Conservation (phyloP, 441 rosid genomes). For the Erodium texanum region DNA sequence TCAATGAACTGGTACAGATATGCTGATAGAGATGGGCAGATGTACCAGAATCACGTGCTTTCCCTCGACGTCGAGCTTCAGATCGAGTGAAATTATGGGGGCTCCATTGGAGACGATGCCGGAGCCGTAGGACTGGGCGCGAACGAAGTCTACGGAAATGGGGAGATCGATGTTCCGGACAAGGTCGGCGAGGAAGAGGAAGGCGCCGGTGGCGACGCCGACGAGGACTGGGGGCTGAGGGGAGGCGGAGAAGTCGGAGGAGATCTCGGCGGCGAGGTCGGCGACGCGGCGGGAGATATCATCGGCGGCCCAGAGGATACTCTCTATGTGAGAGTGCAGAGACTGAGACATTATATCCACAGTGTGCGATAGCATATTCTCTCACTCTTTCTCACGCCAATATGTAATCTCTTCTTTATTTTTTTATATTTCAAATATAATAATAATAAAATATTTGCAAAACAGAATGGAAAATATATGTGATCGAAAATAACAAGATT, state of each 20-base stretch:
- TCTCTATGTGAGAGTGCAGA: conserved; percentile 48
- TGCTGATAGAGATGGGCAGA: neutral
- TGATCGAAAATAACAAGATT: too few species aligned
- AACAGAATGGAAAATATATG: too few species aligned
- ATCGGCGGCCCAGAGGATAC: conserved; percentile 40
- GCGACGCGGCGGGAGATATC: conserved; percentile 52
- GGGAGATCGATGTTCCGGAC: conserved; percentile 55
- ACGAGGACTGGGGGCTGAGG: conserved; percentile 43
- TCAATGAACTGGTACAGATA: too few species aligned
- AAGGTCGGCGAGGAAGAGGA: conserved; percentile 75
- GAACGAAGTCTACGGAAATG: conserved; percentile 50
- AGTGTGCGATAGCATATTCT: too few species aligned
- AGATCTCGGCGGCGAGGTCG: conserved; percentile 50
- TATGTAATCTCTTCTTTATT: too few species aligned
- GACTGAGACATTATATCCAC: neutral
- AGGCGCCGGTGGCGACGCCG: conserved; percentile 81
- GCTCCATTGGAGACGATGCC: conserved; percentile 43
- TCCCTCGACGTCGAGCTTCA: conserved; percentile 51
- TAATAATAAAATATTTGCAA: too few species aligned
- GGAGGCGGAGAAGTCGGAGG: conserved; percentile 33
- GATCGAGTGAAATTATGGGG: conserved; percentile 56
- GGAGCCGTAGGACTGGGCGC: conserved; percentile 68
- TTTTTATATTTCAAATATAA: too few species aligned
- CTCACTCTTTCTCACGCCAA: too few species aligned
- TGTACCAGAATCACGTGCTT: conserved; percentile 67